Evolutionary conservation across 2,329 filamentous ascomycete genomes (phyloP), one percentile per base, ranked within the genome.

Genomic region (Aspergillus sp.): DNA sequence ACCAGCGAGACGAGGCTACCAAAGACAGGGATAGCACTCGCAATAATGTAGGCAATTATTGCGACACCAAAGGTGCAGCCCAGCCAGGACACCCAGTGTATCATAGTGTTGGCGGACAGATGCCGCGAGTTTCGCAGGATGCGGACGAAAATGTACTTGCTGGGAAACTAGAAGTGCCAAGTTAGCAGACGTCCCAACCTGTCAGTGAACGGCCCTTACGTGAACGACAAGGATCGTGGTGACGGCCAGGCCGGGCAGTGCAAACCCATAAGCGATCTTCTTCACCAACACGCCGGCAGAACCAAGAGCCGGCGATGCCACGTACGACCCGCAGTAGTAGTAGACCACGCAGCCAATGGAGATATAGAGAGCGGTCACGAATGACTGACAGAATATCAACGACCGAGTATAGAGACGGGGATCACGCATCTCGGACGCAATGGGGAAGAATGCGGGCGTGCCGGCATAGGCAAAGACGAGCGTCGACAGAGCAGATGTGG

Each of bases 271-370:
- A 30, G 52, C 55, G 11, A 68, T 47, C 40, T 61, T 68, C 52
- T 69, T 69, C 30, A 67, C 50, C 0, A 42, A 29, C 0, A 20
- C 5, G 0, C 67, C 67, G 1, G 64, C 67, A 17, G 63, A 67
- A 2, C 65, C 67, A 4, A 71, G 55, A 1, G 65, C 64, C 0
- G 67, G 67, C 0, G 64, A 68, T 1, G 66, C 58, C 3, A 71
- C 61, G 31, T 58, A 65, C 0, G 59, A 61, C 1, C 67, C 67
- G 37, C 63, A 67, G 41, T 49, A 69, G 37, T 59, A 60, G 47
- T 69, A 69, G 2, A 70, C 58, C 0, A 68, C 58, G 3, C 54
- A 39, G 6, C 57, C 56, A 16, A 65, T 54, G 4, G 49, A 38
- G n/a, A 60, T 44, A 26, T 66, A 64, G 3, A 56, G 39, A 11